Evolutionary conservation across 2,329 filamentous ascomycete genomes (phyloP), one percentile per base, ranked within the genome.

Genomic region (Penicillium freii): DNA sequence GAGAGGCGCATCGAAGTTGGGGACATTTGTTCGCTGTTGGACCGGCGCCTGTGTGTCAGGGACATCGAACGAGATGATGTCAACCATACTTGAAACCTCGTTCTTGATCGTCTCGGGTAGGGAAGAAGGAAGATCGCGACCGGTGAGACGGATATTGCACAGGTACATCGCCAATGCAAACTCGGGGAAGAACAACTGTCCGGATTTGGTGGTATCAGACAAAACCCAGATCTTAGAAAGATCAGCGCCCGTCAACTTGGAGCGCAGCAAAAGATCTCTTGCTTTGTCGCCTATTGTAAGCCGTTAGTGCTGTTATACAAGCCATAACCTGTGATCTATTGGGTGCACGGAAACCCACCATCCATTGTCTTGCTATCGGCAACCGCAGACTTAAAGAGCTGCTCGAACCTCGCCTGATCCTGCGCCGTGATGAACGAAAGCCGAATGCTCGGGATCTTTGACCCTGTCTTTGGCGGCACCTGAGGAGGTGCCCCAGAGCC

Each of bases 31-130:
- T 53, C 80, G 80, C 4, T 56, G 54, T 29, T 79, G 77, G n/a
- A 82, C 75, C 21, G 82, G 76, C 40, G 75, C 74, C 39, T 78
- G 79, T 29, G 93, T 88, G 63, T 99, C 94, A 0, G 85, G 86
- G 25, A 97, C 84, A 65, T 88, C 91, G 73, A 99, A 99, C 58
- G 92, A 96, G 71, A 99, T 99, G 56, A 99, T 99, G 71, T 99
- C 94, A 40, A 99, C 94, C 92, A 99, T 97, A 76, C 94, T 96
- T 4, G 93, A 97, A 19, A 99, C 94, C 75, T 99, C 94, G 69
- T 99, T 99, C 78, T 87, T 89, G 63, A 99, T 87, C 58, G 86
- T 88, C 33, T 97, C 92, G 0, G 94, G 94, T 10, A 99, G 81
- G 6, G 72, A 75, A 2, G 81, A 71, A 0, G 94, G 94, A 25